Percentiles rank a stretch among this genome's conserved stretches.
These are phyloP conservation scores for Leptographium flavum DNA, from an alignment of 2,329 filamentous ascomycete species.

Conservation along the genomic window DNA sequence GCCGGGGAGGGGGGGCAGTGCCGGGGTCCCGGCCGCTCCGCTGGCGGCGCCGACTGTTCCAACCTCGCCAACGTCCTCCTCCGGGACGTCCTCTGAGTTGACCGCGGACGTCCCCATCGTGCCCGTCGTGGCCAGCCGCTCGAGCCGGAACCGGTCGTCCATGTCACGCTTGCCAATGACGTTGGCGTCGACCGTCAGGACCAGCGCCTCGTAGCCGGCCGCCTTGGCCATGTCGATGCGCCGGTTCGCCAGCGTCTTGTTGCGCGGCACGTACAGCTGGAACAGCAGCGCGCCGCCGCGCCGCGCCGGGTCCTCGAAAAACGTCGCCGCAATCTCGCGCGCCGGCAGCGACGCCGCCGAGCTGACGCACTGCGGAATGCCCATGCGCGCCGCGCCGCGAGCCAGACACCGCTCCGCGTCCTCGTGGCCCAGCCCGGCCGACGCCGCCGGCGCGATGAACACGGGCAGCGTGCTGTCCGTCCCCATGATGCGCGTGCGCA, in stretches of 20 bases:
- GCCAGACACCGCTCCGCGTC: slow-evolving; percentile 9
- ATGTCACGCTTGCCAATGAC: slow-evolving; percentile 7
- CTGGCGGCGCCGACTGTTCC: neutral
- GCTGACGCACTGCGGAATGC: slow-evolving; percentile 8
- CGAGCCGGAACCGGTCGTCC: slow-evolving; percentile 1
- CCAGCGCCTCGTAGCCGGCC: slow-evolving; percentile 5
- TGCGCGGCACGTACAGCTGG: slow-evolving; percentile 7
- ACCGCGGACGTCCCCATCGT: no score
- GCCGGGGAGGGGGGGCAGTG: slow-evolving; percentile 2
- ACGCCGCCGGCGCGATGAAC: slow-evolving; percentile 8
- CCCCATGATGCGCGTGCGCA: slow-evolving; percentile 6
- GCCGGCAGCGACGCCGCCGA: slow-evolving; percentile 7
- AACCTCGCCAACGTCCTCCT: neutral
- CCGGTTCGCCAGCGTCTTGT: neutral
- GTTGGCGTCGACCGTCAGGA: slow-evolving; percentile 7
- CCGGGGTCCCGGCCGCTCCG: no score
- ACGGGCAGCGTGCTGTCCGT: slow-evolving; percentile 5
- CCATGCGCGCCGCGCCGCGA: slow-evolving; percentile 7
- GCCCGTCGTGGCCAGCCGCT: neutral
- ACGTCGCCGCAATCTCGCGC: slow-evolving; percentile 1
- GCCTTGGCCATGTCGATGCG: slow-evolving; percentile 6
- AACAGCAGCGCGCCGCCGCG: slow-evolving; percentile 5
- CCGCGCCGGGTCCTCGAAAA: neutral
- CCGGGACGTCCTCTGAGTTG: no score
- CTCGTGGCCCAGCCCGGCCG: slow-evolving; percentile 6